Evolutionary conservation across 495 filamentous ascomycete species (phyloP), one percentile per base, ranked within the genome.

Genomic region (Penicillium coprophilum): DNA sequence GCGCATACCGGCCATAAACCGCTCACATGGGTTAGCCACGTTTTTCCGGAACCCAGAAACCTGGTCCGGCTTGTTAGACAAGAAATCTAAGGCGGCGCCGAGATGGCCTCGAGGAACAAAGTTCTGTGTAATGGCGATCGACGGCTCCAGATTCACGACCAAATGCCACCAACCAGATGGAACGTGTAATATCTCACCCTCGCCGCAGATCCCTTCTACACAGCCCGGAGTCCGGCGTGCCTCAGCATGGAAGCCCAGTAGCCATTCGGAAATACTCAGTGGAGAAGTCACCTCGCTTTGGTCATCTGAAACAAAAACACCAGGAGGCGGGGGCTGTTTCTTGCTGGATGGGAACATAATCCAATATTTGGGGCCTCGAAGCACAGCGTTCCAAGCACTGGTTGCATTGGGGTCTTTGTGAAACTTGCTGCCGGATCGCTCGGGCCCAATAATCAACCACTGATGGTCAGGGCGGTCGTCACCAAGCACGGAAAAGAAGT

Each of bases 121-220:
- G 68, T 98, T 98, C 62, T 97, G 93, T 12, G 94, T 98, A 48
- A 98, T 83, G 17, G 94, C 94, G 56, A 97, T 87, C 12, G 89
- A 86, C 3, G 83, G 77, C 50, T 89, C 84, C 20, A 96, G 71
- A 61, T 98, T 98, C 24, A 97, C 87, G 20, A 98, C 94, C 31
- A 97, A 74, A 76, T 98, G 94, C 88, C 92, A 98, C 92, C 94
- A 98, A 8, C 94, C 92, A 15, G 81, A 83, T 2, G 94, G 94
- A 31, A 98, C 94, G 67, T 98, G 91, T 49, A 98, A 70, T 32
- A 98, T 89, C 66, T 98, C 94, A 19, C 94, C 94, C 48, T 87
- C 86, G 50, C 73, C 70, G 68, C 94, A 98, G 32, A 97, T 82
- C 0, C 93, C 94, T 73, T 98, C 94, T 23, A 86, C 71, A 64